These are phyloP conservation scores for Sideroxylon spinosum DNA, from an alignment of 179 eudicot species.

Conservation along the genomic window DNA sequence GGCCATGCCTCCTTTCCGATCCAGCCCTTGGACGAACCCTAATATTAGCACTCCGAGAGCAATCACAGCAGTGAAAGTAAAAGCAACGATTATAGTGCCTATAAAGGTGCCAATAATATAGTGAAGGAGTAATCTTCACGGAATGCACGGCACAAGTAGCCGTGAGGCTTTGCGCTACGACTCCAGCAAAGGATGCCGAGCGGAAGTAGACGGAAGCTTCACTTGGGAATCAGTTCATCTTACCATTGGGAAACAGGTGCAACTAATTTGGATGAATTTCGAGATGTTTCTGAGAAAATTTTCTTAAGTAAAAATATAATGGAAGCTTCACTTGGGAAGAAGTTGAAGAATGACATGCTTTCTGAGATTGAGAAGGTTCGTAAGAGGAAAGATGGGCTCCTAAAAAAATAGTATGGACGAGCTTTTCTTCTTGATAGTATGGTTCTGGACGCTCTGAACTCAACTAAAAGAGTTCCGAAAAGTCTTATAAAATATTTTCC, in stretches of 20 bases:
- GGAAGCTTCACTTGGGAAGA: conserved; percentile 88
- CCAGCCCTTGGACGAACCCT: not conserved
- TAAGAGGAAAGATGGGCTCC: conserved; percentile 78
- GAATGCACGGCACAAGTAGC: conserved; percentile 63
- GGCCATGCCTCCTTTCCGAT: conserved; percentile 10
- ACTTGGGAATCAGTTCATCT: too few relatives aligned
- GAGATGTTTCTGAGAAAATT: conserved; percentile 90
- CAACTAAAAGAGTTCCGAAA: too few relatives aligned
- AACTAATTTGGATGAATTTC: conserved; percentile 89
- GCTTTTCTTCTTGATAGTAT: conserved; percentile 81
- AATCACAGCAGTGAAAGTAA: conserved; percentile 3
- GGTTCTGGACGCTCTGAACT: not conserved
- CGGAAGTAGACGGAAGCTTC: conserved; percentile 42
- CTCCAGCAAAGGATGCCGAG: conserved; percentile 56
- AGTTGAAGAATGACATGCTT: conserved; percentile 79
- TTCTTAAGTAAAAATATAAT: conserved; percentile 75
- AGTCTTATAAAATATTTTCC: too few relatives aligned
- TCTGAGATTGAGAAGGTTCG: conserved; percentile 89
- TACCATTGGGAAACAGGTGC: conserved; percentile 94
- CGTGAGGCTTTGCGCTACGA: conserved; percentile 53
- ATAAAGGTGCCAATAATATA: conserved; percentile 26
- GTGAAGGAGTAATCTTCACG: conserved; percentile 71
- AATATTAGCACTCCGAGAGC: not conserved
- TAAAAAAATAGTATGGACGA: conserved; percentile 86
- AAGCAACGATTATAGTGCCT: conserved; percentile 2